Evolutionary conservation across 208 protist species (phyloP), one percentile per base, ranked within the genome.

Genomic region (Jaenimonas drosophilae): DNA sequence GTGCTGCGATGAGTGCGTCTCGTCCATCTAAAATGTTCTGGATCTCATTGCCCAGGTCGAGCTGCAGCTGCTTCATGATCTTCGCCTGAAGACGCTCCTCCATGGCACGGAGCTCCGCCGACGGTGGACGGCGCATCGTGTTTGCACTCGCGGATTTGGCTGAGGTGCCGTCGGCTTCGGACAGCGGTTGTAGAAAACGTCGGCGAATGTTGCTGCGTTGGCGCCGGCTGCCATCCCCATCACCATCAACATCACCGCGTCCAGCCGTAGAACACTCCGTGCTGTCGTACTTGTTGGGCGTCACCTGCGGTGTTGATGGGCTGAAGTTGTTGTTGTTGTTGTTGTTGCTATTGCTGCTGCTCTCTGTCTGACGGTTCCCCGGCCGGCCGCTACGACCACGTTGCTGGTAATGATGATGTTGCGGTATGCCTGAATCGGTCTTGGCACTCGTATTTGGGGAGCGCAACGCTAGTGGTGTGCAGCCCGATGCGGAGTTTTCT

Each of bases 61-160:
- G 27, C 39, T 59, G 52, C 26, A 81, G 50, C 45, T 86, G 65
- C 12, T 27, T n/a, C 48, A 78, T 69, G 24, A 84, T 56, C 17
- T 63, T 38, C 4, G 40, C 49, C 9, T 29, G 56, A 34, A 44
- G 38, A 32, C 49, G 49, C 48, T 49, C 14, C 14, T 59, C 41
- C 34, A 30, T 31, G 11, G 44, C 38, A 29, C 20, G 41, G 19
- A 29, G 43, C 25, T 48, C 51, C 14, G 19, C 32, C 9, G 16
- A 30, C 32, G n/a, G n/a, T n/a, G n/a, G n/a, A 36, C 36, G 5
- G 20, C 34, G 0, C 12, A 24, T 28, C 29, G 23, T 7, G 17
- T 47, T 1, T 11, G 34, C 16, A 9, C 6, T 3, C 27, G 6
- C 19, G 9, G 5, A 25, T n/a, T 49, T 19, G 14, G 41, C 42